Evolutionary conservation across 2,329 filamentous ascomycete species (phyloP).

Genomic region (Ceratocystis lukuohia): DNA sequence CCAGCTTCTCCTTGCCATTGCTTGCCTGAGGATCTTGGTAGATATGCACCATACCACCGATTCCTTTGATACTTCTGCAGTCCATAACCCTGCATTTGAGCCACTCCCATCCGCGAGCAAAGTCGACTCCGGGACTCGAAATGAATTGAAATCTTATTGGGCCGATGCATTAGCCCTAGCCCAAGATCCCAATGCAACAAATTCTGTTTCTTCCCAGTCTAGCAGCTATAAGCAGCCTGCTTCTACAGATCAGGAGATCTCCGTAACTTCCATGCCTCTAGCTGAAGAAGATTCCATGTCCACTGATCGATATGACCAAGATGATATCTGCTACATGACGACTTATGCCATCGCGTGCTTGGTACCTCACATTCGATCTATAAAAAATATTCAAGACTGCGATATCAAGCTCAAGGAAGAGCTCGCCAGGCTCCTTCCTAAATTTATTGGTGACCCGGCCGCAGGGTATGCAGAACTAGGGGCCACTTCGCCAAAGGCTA

Average conservation of each 20-base stretch:
- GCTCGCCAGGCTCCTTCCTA: neutral
- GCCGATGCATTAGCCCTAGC: neutral
- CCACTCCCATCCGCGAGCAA: neutral
- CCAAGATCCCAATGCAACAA: neutral
- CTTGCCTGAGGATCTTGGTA: neutral
- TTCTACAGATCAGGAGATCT: neutral
- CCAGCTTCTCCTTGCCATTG: neutral
- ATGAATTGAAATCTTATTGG: neutral
- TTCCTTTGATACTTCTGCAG: neutral
- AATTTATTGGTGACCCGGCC: neutral
- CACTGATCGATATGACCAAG: constrained; percentile 9
- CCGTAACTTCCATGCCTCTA: neutral
- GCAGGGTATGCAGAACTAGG: neutral
- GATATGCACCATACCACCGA: neutral
- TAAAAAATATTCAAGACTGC: neutral
- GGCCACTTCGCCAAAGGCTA: neutral
- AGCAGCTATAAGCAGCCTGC: neutral
- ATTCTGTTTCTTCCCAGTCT: neutral
- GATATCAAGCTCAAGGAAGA: neutral
- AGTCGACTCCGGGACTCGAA: neutral
- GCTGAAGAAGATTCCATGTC: neutral
- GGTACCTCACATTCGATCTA: neutral
- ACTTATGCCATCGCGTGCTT: constrained; percentile 7
- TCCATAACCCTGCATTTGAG: neutral
- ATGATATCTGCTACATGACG: constrained; percentile 11